Percentiles rank a stretch among this genome's conserved stretches.
These are phyloP conservation scores for Lasiodiplodia sp. DNA, from an alignment of 2,329 filamentous ascomycete species.

Conservation along the genomic window DNA sequence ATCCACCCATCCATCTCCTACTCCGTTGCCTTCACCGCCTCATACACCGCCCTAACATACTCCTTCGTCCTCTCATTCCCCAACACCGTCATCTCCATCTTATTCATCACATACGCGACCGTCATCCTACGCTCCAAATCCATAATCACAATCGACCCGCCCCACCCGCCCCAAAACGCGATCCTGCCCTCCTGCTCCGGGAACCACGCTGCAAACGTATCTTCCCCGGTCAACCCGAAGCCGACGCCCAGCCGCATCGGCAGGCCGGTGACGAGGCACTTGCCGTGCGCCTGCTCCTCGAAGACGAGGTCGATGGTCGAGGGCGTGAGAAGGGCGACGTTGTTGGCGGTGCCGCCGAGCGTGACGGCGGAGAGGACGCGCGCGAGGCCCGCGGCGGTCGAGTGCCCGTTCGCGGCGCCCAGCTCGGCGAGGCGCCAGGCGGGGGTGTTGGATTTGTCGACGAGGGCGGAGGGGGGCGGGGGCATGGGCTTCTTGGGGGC, in stretches of 20 bases:
- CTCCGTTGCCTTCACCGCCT: neutral
- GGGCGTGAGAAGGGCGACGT: constrained; percentile 46
- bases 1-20: too few relatives aligned
- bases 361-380: constrained; percentile 52
- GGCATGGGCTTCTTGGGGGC: too few relatives aligned
- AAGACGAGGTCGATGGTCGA: neutral
- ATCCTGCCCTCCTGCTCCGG: neutral
- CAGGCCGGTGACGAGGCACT: neutral
- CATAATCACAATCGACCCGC: constrained; percentile 33
- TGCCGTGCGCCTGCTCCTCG: neutral
- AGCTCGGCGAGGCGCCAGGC: neutral
- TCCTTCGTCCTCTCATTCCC: neutral
- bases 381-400: constrained; percentile 53
- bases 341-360: constrained; percentile 43
- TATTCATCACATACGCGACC: constrained; percentile 35
- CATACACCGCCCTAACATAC: neutral
- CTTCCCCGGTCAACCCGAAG: neutral
- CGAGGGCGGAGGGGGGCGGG: neutral
- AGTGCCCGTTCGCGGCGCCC: constrained; percentile 7
- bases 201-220: neutral
- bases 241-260: neutral
- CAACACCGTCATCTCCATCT: constrained; percentile 31
- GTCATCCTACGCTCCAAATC: constrained; percentile 34
- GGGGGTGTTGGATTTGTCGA: constrained; percentile 11
- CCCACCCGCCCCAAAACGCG: constrained; percentile 35